These are phyloP conservation scores for Populus trichocarpa DNA, from an alignment of 441 rosid genomes.

Conservation along the genomic window DNA sequence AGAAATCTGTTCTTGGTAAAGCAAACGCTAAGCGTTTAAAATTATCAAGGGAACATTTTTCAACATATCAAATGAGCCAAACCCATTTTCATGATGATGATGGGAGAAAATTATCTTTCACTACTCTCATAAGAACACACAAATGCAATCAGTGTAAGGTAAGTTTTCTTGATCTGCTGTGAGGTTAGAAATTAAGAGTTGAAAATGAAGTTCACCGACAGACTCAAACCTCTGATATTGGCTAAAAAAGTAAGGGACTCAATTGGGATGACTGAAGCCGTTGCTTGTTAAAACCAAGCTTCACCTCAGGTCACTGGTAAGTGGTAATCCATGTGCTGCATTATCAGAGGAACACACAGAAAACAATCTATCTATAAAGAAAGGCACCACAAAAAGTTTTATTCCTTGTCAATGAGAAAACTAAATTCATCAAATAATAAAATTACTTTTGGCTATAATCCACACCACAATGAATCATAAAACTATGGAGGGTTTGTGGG, in stretches of 20 bases:
- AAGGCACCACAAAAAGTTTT: constrained; percentile 29
- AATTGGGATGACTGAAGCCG: background rate
- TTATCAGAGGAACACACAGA: background rate
- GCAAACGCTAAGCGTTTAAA: background rate
- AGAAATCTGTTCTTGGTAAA: background rate
- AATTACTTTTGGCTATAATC: constrained; percentile 36
- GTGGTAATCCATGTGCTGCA: background rate
- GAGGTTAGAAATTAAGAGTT: background rate
- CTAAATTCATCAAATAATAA: constrained; percentile 42
- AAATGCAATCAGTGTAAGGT: background rate
- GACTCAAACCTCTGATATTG: background rate
- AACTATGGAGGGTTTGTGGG: constrained; percentile 33
- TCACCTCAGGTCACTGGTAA: background rate
- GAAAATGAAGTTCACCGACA: background rate
- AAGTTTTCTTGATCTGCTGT: background rate
- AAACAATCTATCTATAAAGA: background rate
- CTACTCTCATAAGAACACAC: background rate
- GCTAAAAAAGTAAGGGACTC: background rate
- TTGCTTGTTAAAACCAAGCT: background rate
- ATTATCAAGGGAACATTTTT: background rate
- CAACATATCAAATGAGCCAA: background rate
- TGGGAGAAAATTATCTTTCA: background rate
- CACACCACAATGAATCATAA: constrained; percentile 58
- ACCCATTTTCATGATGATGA: background rate
- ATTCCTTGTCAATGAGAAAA: constrained; percentile 41